Percentiles rank a stretch among this genome's conserved stretches.
Evolutionary conservation across 106 monocot species (phyloP).

Genomic region (Platanthera guangdongensis): DNA sequence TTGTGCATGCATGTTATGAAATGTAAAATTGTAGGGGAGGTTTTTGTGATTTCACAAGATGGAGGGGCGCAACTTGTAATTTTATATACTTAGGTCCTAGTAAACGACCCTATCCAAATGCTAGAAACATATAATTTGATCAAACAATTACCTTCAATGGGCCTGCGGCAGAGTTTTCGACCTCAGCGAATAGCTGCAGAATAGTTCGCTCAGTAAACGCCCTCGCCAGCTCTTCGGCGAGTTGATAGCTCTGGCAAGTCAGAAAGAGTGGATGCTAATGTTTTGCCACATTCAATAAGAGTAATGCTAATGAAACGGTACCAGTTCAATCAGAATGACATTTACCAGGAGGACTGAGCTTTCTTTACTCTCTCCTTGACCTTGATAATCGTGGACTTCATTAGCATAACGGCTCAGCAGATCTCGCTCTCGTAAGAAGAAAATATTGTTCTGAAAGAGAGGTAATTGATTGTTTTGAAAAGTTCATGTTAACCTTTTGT

Average conservation of each 20-base stretch:
- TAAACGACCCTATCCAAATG: too few species aligned
- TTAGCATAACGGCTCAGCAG: constrained; percentile 44
- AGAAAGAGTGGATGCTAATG: background rate
- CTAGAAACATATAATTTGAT: background rate
- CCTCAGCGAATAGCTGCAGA: constrained; percentile 43
- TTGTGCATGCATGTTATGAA: too few species aligned
- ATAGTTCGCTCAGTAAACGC: constrained; percentile 76
- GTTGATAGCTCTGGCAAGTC: constrained; percentile 65
- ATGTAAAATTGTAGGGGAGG: too few species aligned
- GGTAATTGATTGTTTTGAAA: background rate
- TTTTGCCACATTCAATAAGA: background rate
- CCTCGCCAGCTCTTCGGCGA: constrained; percentile 72
- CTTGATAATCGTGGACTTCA: constrained; percentile 56
- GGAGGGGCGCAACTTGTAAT: too few species aligned
- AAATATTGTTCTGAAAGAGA: constrained; percentile 38
- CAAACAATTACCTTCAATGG: constrained; percentile 53
- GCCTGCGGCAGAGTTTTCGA: constrained; percentile 30
- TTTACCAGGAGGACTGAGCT: constrained; percentile 57
- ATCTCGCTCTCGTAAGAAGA: constrained; percentile 75
- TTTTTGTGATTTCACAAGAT: too few species aligned
- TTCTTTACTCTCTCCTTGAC: constrained; percentile 63
- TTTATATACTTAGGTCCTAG: too few species aligned
- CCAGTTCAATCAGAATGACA: background rate
- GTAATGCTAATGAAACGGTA: background rate
- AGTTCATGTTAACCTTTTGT: background rate